These are phyloP conservation scores for Xerocomus nothofagi DNA, from an alignment of 1,284 basidiomycete genomes.

Conservation along the genomic window DNA sequence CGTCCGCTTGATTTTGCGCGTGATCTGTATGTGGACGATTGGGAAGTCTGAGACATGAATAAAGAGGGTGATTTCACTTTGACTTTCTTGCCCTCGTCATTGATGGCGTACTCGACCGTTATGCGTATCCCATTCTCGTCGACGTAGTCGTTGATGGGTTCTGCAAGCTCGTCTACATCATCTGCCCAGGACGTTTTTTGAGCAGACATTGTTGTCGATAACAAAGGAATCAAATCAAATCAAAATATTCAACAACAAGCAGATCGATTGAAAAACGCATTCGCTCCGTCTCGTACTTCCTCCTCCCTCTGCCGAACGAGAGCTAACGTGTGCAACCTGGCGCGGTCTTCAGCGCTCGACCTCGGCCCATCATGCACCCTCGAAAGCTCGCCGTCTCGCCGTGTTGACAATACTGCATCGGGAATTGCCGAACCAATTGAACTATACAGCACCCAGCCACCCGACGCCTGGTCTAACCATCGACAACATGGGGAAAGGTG, in stretches of 20 bases:
- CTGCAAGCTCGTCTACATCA: slow-evolving; percentile 76
- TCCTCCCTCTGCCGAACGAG: no score
- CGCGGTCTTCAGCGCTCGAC: not conserved
- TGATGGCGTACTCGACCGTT: slow-evolving; percentile 80
- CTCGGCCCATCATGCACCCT: not conserved
- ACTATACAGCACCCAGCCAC: slow-evolving; percentile 26
- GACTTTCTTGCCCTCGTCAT: slow-evolving; percentile 94
- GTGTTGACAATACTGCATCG: not conserved
- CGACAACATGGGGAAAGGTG: slow-evolving; percentile 68
- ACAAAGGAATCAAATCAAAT: slow-evolving; percentile 14
- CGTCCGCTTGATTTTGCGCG: slow-evolving; percentile 83
- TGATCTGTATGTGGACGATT: slow-evolving; percentile 55
- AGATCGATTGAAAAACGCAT: not conserved
- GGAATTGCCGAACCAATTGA: slow-evolving; percentile 4
- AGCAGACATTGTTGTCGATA: slow-evolving; percentile 21
- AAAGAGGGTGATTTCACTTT: slow-evolving; percentile 56
- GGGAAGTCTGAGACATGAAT: not conserved
- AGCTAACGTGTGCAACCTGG: not conserved
- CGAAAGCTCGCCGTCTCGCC: not conserved
- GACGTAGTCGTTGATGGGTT: slow-evolving; percentile 58
- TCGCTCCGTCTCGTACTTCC: no score
- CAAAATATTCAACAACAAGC: slow-evolving; percentile 20
- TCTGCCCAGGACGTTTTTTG: slow-evolving; percentile 81
- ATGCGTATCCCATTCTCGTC: slow-evolving; percentile 91
- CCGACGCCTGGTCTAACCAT: slow-evolving; percentile 28